A percentile compares a stretch with the other conserved stretches of the same genome.
Evolutionary conservation across 2,329 filamentous ascomycete genomes (phyloP).

Genomic region (Ceratocystis albifundus): DNA sequence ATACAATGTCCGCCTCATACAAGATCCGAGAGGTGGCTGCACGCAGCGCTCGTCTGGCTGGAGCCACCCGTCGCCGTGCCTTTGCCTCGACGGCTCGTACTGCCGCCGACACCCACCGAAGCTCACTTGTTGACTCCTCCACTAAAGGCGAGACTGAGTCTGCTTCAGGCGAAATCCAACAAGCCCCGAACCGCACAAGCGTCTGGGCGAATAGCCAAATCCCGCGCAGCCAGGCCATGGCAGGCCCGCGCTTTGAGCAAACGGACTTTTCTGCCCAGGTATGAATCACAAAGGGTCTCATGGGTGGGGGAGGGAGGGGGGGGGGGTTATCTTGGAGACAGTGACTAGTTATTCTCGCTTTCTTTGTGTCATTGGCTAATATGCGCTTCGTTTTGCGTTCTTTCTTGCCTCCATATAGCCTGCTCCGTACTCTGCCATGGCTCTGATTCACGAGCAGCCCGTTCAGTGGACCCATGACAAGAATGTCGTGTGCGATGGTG

Average conservation of each 20-base stretch:
- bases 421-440: slow-evolving; percentile 78
- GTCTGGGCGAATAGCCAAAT: slow-evolving; percentile 83
- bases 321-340: not conserved
- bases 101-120: not conserved
- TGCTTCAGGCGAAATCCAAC: slow-evolving; percentile 48
- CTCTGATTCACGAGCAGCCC: slow-evolving; percentile 90
- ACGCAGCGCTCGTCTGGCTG: not conserved
- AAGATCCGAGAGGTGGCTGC: not conserved
- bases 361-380: not conserved
- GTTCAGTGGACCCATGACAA: slow-evolving; percentile 81
- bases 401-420: slow-evolving; percentile 46
- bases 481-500: slow-evolving; percentile 79
- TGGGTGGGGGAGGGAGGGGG: too few relatives aligned
- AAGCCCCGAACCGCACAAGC: slow-evolving; percentile 66
- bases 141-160: slow-evolving; percentile 29
- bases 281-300: slow-evolving; percentile 28
- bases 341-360: too few relatives aligned
- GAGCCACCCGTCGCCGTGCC: not conserved
- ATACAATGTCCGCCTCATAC: slow-evolving; percentile 3
- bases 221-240: slow-evolving; percentile 73
- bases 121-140: slow-evolving; percentile 14
- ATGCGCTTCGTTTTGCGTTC: not conserved
- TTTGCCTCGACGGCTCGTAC: not conserved
- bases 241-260: slow-evolving; percentile 91
- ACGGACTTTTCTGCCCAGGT: slow-evolving; percentile 90